These are phyloP conservation scores for Hypoxylon sp. DNA, from an alignment of 2,329 filamentous ascomycete species.

Conservation along the genomic window DNA sequence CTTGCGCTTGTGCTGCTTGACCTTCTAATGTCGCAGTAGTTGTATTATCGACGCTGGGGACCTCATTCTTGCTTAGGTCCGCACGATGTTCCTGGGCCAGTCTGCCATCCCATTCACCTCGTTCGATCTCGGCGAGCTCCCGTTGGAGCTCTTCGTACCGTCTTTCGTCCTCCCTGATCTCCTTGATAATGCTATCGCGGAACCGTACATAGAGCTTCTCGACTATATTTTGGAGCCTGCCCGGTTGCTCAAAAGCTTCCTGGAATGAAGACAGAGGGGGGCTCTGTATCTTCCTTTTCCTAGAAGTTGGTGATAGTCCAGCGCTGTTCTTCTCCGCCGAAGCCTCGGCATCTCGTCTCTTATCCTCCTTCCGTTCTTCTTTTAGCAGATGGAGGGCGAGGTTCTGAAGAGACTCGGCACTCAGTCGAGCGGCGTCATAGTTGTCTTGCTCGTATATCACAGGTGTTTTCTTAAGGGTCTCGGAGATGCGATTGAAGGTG, in stretches of 20 bases:
- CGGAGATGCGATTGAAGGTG: constrained; percentile 79
- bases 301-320: constrained; percentile 67
- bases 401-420: constrained; percentile 80
- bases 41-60: constrained; percentile 32
- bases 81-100: constrained; percentile 39
- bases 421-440: constrained; percentile 81
- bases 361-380: constrained; percentile 81
- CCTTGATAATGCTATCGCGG: constrained; percentile 73
- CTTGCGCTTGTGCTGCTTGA: constrained; percentile 39
- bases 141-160: constrained; percentile 71
- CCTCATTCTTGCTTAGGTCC: constrained; percentile 33
- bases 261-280: constrained; percentile 73
- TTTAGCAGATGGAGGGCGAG: constrained; percentile 82
- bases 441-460: constrained; percentile 76
- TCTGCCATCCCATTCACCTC: constrained; percentile 54
- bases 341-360: constrained; percentile 64
- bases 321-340: constrained; percentile 57
- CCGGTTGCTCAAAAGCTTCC: constrained; percentile 74
- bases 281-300: constrained; percentile 80
- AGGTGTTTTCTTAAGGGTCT: constrained; percentile 78
- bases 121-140: constrained; percentile 77
- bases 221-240: constrained; percentile 77
- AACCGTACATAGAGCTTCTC: constrained; percentile 82
- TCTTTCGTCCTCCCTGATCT: constrained; percentile 81
- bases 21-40: constrained; percentile 40